phyloP scores from a whole-genome alignment of 2,329 filamentous ascomycete genomes.

The Exophiala viscosa region DNA sequence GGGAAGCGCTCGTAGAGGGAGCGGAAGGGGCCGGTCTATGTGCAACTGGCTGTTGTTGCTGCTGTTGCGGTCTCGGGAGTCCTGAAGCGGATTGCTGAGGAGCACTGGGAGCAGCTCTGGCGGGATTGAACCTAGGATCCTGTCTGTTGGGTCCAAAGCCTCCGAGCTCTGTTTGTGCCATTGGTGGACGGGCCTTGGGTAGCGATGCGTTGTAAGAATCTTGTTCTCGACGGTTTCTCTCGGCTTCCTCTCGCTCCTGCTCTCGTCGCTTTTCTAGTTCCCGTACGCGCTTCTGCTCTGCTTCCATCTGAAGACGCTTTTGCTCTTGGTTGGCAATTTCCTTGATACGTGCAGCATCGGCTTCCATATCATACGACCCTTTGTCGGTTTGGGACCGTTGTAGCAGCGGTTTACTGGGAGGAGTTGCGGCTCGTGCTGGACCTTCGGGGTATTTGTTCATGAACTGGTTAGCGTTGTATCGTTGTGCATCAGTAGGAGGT shows the following conservation, averaged over 20 bases:
- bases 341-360: conserved; percentile 46
- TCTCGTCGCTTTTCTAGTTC: conserved; percentile 37
- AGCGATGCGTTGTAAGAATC: conserved; percentile 88
- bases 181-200: conserved; percentile 72
- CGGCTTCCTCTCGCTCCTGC: conserved; percentile 51
- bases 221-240: conserved; percentile 68
- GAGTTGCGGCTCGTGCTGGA: conserved; percentile 30
- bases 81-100: conserved; percentile 55
- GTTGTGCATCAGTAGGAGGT: conserved; percentile 49
- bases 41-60: conserved; percentile 41
- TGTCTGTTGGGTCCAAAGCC: conserved; percentile 52
- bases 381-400: conserved; percentile 49
- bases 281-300: conserved; percentile 34
- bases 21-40: conserved; percentile 80
- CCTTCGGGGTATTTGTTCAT: conserved; percentile 29
- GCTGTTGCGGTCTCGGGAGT: conserved; percentile 30
- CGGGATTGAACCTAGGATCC: conserved; percentile 74
- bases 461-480: conserved; percentile 44
- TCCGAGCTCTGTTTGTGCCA: conserved; percentile 88
- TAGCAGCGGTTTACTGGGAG: conserved; percentile 53
- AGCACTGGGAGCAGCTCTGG: conserved; percentile 76
- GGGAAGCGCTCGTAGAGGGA: conserved; percentile 36
- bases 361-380: conserved; percentile 37
- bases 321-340: conserved; percentile 56
- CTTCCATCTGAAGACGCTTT: conserved; percentile 49